These are phyloP conservation scores for Kodamaea arcana DNA, from an alignment of 1,139 yeast genomes.

Conservation along the genomic window DNA sequence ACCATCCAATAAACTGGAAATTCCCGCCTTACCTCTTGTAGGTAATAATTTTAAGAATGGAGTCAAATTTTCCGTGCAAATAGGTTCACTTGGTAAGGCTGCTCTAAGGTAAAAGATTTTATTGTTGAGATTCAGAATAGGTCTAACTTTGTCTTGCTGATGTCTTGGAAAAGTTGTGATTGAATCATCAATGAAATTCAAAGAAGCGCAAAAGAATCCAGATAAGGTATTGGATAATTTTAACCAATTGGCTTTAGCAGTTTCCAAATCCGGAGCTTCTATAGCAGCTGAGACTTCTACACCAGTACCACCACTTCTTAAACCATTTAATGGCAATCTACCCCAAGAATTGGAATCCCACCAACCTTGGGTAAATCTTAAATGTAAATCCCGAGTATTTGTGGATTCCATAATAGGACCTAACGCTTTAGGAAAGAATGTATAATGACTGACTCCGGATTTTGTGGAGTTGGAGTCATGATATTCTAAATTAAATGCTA, in stretches of 20 bases:
- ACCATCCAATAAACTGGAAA: conserved; percentile 85
- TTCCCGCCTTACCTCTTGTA: conserved; percentile 88
- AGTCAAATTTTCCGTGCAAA: conserved; percentile 95
- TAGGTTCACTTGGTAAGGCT: conserved; percentile 90
- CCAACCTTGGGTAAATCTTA: conserved; percentile 90
- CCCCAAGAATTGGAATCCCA: conserved; percentile 96
- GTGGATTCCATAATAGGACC: conserved; percentile 73
- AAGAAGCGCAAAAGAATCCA: conserved; percentile 92
- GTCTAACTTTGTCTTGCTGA: conserved; percentile 2
- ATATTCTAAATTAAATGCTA: conserved; percentile 31
- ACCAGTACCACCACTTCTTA: conserved; percentile 85
- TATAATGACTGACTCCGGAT: conserved; percentile 44
- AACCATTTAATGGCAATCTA: conserved; percentile 67
- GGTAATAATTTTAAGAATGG: conserved; percentile 90
- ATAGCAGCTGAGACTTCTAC: conserved; percentile 89
- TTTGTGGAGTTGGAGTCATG: conserved; percentile 15
- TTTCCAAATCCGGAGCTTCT: conserved; percentile 54
- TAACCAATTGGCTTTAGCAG: conserved; percentile 67
- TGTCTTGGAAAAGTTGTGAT: conserved; percentile 69
- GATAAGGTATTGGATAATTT: conserved; percentile 71
- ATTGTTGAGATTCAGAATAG: conserved; percentile 23
- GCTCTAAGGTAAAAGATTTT: conserved; percentile 66
- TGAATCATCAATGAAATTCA: conserved; percentile 79
- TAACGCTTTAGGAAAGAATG: conserved; percentile 73
- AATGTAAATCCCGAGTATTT: conserved; percentile 68